phyloP scores from a whole-genome alignment of 2,329 filamentous ascomycete species.

The Chaetomium sp. region DNA sequence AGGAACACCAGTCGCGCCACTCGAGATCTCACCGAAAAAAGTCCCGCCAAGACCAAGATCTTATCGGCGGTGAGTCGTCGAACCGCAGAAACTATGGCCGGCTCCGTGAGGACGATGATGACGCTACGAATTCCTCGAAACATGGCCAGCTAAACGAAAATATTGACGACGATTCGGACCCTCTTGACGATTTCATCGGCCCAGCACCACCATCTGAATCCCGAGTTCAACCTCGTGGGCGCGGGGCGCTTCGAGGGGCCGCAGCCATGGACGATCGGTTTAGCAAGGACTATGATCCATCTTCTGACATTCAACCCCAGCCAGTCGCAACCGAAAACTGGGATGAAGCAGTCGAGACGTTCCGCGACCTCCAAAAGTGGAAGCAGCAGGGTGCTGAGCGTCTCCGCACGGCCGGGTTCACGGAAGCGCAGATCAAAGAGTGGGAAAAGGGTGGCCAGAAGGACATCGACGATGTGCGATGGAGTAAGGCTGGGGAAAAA shows the following conservation, averaged over 20 bases:
- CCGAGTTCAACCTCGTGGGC: slow-evolving; percentile 59
- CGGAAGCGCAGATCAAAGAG: slow-evolving; percentile 63
- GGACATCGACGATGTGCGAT: slow-evolving; percentile 60
- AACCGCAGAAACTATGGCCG: slow-evolving; percentile 14
- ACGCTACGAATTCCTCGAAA: not conserved
- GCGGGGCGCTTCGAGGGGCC: slow-evolving; percentile 55
- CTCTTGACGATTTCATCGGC: slow-evolving; percentile 69
- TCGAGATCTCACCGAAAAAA: slow-evolving; percentile 14
- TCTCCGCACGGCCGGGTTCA: slow-evolving; percentile 71
- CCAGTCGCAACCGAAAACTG: slow-evolving; percentile 57
- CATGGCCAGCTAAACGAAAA: not conserved
- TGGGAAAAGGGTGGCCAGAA: slow-evolving; percentile 60
- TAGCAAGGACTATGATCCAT: slow-evolving; percentile 55
- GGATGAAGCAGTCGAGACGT: slow-evolving; percentile 71
- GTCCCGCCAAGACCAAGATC: slow-evolving; percentile 13
- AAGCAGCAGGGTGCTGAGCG: slow-evolving; percentile 68
- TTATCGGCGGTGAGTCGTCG: slow-evolving; percentile 8
- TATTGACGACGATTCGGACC: slow-evolving; percentile 54
- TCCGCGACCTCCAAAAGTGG: slow-evolving; percentile 74
- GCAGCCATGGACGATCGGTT: slow-evolving; percentile 78
- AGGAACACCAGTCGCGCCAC: slow-evolving; percentile 7
- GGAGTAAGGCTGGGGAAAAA: slow-evolving; percentile 62
- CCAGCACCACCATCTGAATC: slow-evolving; percentile 53
- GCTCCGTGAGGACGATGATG: slow-evolving; percentile 13
- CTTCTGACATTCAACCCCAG: slow-evolving; percentile 48